phyloP scores from a whole-genome alignment of 2,329 filamentous ascomycete species.

The Trichoderma afroharzianum region DNA sequence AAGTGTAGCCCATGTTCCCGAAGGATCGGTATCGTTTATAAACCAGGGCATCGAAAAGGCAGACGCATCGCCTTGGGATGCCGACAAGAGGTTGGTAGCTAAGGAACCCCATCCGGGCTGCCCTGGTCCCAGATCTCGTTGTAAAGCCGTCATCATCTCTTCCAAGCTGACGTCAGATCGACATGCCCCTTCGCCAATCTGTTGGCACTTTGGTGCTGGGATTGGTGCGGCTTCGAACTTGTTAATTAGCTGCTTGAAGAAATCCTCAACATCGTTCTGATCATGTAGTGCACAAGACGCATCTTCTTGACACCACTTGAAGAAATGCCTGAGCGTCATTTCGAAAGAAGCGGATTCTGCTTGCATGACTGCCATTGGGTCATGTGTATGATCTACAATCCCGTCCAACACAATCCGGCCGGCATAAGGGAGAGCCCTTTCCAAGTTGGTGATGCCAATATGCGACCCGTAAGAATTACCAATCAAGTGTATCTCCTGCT shows the following conservation, averaged over 20 bases:
- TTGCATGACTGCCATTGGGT: background rate
- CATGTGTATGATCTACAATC: conserved; percentile 28
- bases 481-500: background rate
- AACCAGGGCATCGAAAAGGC: background rate
- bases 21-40: background rate
- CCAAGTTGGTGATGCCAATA: background rate
- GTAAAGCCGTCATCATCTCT: background rate
- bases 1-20: background rate
- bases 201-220: background rate
- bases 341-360: conserved; percentile 7
- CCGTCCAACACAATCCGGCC: conserved; percentile 40
- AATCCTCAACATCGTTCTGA: background rate
- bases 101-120: background rate
- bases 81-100: background rate
- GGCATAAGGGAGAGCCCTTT: conserved; percentile 30
- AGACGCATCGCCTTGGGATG: background rate
- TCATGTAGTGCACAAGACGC: background rate
- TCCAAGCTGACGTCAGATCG: background rate
- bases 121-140: background rate
- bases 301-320: background rate
- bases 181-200: background rate
- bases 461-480: background rate
- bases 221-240: background rate
- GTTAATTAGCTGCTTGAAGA: background rate
- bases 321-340: conserved; percentile 4